A percentile compares a stretch with the other conserved stretches of the same genome.
Conservation (phyloP, 192 early-diverging fungal genomes). For the Coemansia asiatica region DNA sequence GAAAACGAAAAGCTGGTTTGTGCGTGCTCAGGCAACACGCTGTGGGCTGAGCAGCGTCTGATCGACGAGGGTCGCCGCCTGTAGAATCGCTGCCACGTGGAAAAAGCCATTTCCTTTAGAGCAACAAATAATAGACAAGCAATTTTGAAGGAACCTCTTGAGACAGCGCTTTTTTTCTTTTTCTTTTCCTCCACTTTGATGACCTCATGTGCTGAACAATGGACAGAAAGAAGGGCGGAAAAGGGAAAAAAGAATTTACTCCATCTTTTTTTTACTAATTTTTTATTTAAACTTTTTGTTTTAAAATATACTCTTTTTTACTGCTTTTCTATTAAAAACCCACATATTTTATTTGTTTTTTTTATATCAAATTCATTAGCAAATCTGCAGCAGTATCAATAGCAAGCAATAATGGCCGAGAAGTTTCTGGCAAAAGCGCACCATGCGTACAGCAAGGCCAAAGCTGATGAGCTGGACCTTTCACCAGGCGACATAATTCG, state of each 20-base stretch:
- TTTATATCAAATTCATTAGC: not conserved
- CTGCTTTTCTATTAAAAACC: not conserved
- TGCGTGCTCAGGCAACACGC: slow-evolving; percentile 78
- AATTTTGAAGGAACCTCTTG: not conserved
- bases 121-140: not conserved
- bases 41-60: slow-evolving; percentile 80
- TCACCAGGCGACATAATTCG: slow-evolving; percentile 35
- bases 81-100: slow-evolving; percentile 7
- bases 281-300: slow-evolving; percentile 14
- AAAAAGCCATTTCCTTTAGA: not conserved
- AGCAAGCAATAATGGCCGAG: slow-evolving; percentile 29
- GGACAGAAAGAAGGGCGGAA: slow-evolving; percentile 1
- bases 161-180: too few species aligned
- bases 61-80: slow-evolving; percentile 35
- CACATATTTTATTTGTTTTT: slow-evolving; percentile 7
- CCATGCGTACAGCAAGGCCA: slow-evolving; percentile 39
- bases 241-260: not conserved
- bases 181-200: not conserved
- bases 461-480: slow-evolving; percentile 50
- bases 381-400: not conserved
- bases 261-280: not conserved
- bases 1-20: slow-evolving; percentile 88
- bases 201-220: not conserved
- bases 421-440: slow-evolving; percentile 42
- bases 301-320: slow-evolving; percentile 3